Evolutionary conservation across 2,329 filamentous ascomycete genomes (phyloP), one percentile per base, ranked within the genome.

Genomic region (Beauveria australis): DNA sequence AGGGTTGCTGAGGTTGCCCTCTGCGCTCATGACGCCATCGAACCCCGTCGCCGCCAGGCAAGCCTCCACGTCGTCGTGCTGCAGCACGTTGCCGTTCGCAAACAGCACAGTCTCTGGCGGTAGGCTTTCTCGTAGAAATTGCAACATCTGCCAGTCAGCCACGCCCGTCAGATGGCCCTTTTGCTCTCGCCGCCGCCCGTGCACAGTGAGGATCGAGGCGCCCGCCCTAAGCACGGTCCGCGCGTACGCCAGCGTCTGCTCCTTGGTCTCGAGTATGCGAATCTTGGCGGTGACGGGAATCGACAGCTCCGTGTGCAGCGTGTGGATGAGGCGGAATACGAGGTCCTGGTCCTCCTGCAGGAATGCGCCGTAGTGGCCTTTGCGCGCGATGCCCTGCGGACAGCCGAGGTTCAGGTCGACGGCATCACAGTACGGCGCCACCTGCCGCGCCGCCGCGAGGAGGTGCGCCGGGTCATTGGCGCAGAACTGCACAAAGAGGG

Each of bases 281-380:
- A 99, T 96, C 76, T 99, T 99, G 28, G 93, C 94, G 2, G 94
- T 97, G 16, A 99, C 87, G 0, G 94, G 94, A 0, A 99, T 78
- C 3, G 87, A 76, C 3, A 99, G 80, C 60, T 91, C 83, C 46
- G 82, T 81, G 70, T 97, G 90, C 51, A 97, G 78, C n/a, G 78
- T 91, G 67, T 88, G 87, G 69, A 99, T 91, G 70, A 99, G 79
- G n/a, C 80, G 80, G 69, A 87, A 88, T 61, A 99, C 89, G 60
- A 96, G 77, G 24, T 87, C 84, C 78, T 91, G 92, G 68, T 97
- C 89, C 72, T 99, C 94, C 74, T 99, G 94, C 66, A 99, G 74
- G 69, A 97, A 99, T 0, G 93, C 89, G 24, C 94, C 94, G 69
- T 99, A 99, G 71, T 90, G 87, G 9, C 94, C 94, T 71, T 89